Evolutionary conservation across 208 protist species (phyloP), one percentile per base, ranked within the genome.

Genomic region (Phytomonas sp.): DNA sequence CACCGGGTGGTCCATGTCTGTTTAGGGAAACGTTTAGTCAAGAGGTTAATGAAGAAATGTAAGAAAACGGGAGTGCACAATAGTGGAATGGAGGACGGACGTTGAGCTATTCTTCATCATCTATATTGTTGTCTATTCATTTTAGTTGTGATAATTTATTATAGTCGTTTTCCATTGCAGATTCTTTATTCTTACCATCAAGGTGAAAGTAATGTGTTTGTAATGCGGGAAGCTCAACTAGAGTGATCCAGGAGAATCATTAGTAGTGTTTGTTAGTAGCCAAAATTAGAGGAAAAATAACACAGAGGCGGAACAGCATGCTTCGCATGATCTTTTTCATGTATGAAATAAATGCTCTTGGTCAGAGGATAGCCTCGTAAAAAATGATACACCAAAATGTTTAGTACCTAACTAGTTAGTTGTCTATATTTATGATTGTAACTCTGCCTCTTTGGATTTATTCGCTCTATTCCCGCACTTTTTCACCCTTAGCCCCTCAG

Each of bases 381-480:
- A 7, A 6, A 56, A 56, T 56, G 46, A 26, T 8, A 56, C 46
- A 26, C 46, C 17, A 23, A 56, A 23, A 26, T 56, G 6, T 26
- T 56, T 23, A 7, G 1, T 26, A 56, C 15, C 20, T 56, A 56
- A 5, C 11, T 56, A 56, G 17, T 46, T 23, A 23, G 11, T 8
- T 67, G 34, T 65, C 43, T 56, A 59, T 80, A 67, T 65, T 66
- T 46, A 68, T 60, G 56, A 65, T 69, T 80, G 26, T 32, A 46
- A 26, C 46, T 40, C 29, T 64, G 56, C 33, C 15, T 37, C 15
- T 9, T 9, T 30, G 29, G 60, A 37, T 32, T 64, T 37, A 37
- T 64, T 64, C 28, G 33, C 32, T 64, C 4, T 33, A 37, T 64
- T 64, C 20, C 17, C 20, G 28, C 20, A 37, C 30, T 32, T 32